These are phyloP conservation scores for Laguncularia racemosa DNA, from an alignment of 345 rosid genomes.

Conservation along the genomic window DNA sequence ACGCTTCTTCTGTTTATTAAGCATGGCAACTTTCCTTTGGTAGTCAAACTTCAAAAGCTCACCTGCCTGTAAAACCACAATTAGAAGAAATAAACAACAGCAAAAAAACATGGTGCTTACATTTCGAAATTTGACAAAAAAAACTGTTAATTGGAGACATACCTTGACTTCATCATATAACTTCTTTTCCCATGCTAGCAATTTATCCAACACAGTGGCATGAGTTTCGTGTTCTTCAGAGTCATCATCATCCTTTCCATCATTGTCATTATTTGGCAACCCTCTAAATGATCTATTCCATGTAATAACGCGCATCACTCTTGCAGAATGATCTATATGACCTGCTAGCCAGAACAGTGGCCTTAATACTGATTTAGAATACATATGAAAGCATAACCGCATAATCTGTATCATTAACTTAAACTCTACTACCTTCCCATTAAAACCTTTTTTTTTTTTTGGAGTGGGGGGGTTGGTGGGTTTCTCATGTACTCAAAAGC, in stretches of 20 bases:
- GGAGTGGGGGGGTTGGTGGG: too few species aligned
- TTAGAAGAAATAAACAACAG: neutral
- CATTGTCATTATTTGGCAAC: slow-evolving; percentile 29
- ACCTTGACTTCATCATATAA: slow-evolving; percentile 99
- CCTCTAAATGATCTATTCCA: slow-evolving; percentile 93
- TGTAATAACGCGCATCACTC: slow-evolving; percentile 94
- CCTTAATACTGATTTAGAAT: neutral
- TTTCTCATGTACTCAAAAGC: too few species aligned
- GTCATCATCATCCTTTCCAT: slow-evolving; percentile 68
- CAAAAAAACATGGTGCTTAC: neutral
- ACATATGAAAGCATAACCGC: neutral
- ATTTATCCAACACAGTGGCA: slow-evolving; percentile 92
- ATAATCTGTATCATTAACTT: neutral
- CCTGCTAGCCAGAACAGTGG: slow-evolving; percentile 32
- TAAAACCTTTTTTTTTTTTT: too few species aligned
- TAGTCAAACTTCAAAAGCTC: slow-evolving; percentile 89
- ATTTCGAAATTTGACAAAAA: neutral
- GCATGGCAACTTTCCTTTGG: slow-evolving; percentile 64
- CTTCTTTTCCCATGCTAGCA: slow-evolving; percentile 98
- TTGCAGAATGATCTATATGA: slow-evolving; percentile 83
- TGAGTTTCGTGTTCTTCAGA: slow-evolving; percentile 82
- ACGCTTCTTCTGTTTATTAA: slow-evolving; percentile 70
- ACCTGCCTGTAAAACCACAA: slow-evolving; percentile 54
- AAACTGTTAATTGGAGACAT: slow-evolving; percentile 3
- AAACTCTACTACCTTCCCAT: neutral